Percentiles rank a stretch among this genome's conserved stretches.
phyloP scores from a whole-genome alignment of 192 early-diverging fungal genomes.

The Coemansia sp. region DNA sequence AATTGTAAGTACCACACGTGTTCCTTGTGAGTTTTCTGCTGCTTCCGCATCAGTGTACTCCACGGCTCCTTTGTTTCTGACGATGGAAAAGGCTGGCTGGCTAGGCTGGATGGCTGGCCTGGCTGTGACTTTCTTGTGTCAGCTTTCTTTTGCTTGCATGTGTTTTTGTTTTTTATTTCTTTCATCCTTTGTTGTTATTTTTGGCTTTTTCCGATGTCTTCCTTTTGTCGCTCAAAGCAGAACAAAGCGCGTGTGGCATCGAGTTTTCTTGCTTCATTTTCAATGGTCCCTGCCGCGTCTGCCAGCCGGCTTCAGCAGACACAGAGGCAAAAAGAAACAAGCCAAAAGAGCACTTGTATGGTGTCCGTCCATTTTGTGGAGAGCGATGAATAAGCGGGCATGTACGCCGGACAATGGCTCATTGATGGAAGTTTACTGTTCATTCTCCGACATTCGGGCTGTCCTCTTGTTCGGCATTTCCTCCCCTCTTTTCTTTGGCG shows the following conservation, averaged over 20 bases:
- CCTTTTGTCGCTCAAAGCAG: not conserved
- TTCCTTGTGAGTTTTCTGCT: not conserved
- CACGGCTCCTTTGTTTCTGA: not conserved
- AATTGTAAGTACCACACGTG: conserved; percentile 60
- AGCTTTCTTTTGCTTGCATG: too few relatives aligned
- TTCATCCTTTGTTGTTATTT: conserved; percentile 3
- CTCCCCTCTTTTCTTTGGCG: not conserved
- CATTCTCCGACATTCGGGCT: conserved; percentile 9
- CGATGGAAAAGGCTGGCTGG: not conserved
- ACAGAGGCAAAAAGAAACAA: too few relatives aligned
- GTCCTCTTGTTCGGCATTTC: not conserved
- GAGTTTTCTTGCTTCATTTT: not conserved
- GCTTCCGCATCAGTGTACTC: not conserved
- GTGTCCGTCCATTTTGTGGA: not conserved
- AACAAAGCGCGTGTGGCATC: not conserved
- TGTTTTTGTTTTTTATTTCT: not conserved
- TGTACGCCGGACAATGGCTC: not conserved
- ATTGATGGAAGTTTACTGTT: conserved; percentile 7
- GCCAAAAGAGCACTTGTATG: not conserved
- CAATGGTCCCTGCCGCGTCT: not conserved
- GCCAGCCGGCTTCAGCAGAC: not conserved
- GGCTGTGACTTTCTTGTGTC: too few relatives aligned
- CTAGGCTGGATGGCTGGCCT: too few relatives aligned
- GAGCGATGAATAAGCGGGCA: not conserved
- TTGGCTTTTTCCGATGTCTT: not conserved